Evolutionary conservation across 257 asterid species (phyloP).

Genomic region (Nicotiana benthamiana): DNA sequence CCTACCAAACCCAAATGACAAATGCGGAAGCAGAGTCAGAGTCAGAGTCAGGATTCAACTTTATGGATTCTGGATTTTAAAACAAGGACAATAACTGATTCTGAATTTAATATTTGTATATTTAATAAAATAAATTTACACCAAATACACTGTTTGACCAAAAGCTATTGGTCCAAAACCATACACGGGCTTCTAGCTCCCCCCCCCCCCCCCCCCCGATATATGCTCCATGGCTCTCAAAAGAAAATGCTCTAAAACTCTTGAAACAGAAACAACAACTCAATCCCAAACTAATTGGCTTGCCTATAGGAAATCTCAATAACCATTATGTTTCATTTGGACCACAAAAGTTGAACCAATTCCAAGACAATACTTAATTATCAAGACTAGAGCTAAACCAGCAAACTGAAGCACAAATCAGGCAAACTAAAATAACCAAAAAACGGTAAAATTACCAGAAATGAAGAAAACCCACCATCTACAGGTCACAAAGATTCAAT

Average conservation of each 20-base stretch:
- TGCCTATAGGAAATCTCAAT: background rate
- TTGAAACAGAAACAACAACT: background rate
- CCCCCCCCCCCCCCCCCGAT: too few relatives aligned
- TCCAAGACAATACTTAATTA: background rate
- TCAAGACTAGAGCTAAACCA: background rate
- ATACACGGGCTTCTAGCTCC: too few relatives aligned
- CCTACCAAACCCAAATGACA: background rate
- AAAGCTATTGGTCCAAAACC: too few relatives aligned
- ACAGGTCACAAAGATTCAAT: background rate
- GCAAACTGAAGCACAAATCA: background rate
- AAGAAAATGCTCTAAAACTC: background rate
- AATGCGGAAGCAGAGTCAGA: background rate
- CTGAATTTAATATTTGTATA: too few relatives aligned
- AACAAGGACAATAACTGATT: too few relatives aligned
- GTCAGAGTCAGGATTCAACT: too few relatives aligned
- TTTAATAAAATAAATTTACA: too few relatives aligned
- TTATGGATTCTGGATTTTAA: too few relatives aligned
- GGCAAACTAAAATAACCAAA: background rate
- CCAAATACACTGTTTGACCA: too few relatives aligned
- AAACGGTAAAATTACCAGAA: background rate
- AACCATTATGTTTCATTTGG: background rate
- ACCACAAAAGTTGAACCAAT: background rate
- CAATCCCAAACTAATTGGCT: background rate
- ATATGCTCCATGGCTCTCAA: background rate
- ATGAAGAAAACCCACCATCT: conserved; percentile 3